phyloP scores from a whole-genome alignment of 2,329 filamentous ascomycete genomes.

The Penicillium sp. region DNA sequence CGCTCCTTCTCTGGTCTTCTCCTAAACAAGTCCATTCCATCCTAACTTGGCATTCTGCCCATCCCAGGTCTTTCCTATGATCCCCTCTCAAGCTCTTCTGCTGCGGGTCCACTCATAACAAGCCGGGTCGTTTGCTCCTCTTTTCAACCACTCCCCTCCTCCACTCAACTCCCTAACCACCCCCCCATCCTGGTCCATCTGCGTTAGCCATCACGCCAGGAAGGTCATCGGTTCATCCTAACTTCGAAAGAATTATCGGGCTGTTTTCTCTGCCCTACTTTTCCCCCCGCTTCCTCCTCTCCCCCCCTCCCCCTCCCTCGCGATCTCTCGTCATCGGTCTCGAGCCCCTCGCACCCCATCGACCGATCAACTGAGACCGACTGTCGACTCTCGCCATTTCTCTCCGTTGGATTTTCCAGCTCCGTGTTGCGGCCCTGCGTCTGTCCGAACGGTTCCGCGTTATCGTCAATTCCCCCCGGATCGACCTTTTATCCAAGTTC shows the following conservation, averaged over 20 bases:
- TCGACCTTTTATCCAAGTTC: constrained; percentile 14
- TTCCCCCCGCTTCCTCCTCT: constrained; percentile 16
- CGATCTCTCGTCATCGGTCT: constrained; percentile 23
- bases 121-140: constrained; percentile 27
- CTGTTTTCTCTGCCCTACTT: constrained; percentile 29
- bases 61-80: constrained; percentile 26
- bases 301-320: constrained; percentile 22
- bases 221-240: constrained; percentile 14
- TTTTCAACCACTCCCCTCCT: constrained; percentile 19
- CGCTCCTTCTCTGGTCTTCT: not conserved
- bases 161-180: constrained; percentile 13
- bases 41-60: constrained; percentile 10
- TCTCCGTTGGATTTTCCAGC: constrained; percentile 6
- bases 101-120: constrained; percentile 34
- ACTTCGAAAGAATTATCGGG: constrained; percentile 13
- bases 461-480: constrained; percentile 12
- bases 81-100: constrained; percentile 34
- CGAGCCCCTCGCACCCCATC: constrained; percentile 28
- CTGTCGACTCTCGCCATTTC: constrained; percentile 19
- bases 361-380: constrained; percentile 22
- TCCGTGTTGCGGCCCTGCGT: constrained; percentile 15
- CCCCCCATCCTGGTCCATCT: constrained; percentile 17
- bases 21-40: constrained; percentile 5
- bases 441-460: constrained; percentile 23
- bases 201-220: constrained; percentile 21